A percentile compares a stretch with the other conserved stretches of the same genome.
phyloP scores from a whole-genome alignment of 73 alveolate species.

The Uronychia binucleata region DNA sequence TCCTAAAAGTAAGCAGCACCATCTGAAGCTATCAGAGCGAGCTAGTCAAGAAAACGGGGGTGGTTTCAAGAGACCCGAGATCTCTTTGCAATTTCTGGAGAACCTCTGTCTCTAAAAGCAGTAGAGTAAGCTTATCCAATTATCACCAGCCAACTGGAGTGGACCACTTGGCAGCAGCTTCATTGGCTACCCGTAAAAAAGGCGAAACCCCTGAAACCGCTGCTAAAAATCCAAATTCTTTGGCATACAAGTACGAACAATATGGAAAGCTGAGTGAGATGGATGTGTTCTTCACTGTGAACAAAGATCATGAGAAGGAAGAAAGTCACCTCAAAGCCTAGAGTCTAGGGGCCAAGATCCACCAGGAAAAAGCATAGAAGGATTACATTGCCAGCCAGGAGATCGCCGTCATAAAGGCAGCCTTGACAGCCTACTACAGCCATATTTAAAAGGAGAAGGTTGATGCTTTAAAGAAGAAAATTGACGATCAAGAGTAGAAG shows the following conservation, averaged over 20 bases:
- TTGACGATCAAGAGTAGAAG: constrained; percentile 1
- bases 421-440: neutral
- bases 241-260: constrained; percentile 7
- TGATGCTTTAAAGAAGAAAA: no score
- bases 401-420: neutral
- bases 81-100: constrained; percentile 23
- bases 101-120: constrained; percentile 3
- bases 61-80: neutral
- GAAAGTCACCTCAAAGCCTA: neutral
- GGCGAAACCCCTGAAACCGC: neutral
- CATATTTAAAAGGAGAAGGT: neutral
- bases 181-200: neutral
- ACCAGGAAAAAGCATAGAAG: constrained; percentile 6
- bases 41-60: neutral
- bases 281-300: constrained; percentile 53
- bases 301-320: constrained; percentile 38
- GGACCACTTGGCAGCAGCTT: neutral
- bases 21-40: neutral
- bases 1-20: neutral
- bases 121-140: no score
- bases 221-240: neutral
- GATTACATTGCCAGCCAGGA: neutral
- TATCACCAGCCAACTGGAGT: neutral
- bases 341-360: no score
- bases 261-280: constrained; percentile 25